Conservation (phyloP, 1,139 yeast genomes). For the Nakaseomyces bracarensis region DNA sequence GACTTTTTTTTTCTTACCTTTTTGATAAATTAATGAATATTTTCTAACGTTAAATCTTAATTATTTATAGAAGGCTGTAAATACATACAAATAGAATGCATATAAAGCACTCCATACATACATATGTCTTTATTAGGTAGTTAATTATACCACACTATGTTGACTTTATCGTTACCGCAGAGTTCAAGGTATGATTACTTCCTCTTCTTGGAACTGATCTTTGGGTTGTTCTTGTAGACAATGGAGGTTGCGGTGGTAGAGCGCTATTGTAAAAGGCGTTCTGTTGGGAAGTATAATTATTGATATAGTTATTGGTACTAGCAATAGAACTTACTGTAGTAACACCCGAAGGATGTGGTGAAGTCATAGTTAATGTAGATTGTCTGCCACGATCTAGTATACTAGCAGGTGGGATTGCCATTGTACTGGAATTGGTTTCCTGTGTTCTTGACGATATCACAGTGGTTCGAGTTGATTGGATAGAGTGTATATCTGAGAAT, state of each 20-base stretch:
- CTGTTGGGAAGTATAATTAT: background rate
- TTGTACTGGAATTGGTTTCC: constrained; percentile 52
- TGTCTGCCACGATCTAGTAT: constrained; percentile 43
- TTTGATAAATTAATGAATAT: constrained; percentile 1
- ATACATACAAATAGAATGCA: background rate
- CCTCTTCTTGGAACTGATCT: constrained; percentile 14
- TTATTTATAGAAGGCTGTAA: background rate
- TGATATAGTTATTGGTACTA: background rate
- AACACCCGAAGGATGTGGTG: constrained; percentile 3
- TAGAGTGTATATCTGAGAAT: constrained; percentile 31
- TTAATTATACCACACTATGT: constrained; percentile 4
- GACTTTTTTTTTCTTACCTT: background rate
- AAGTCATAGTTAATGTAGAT: constrained; percentile 1
- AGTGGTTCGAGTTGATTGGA: constrained; percentile 36
- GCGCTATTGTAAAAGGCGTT: background rate
- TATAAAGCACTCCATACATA: background rate
- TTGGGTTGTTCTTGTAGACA: constrained; percentile 5
- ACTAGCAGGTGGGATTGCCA: constrained; percentile 60
- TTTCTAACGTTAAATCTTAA: background rate
- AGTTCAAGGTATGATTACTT: constrained; percentile 17
- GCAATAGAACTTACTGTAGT: constrained; percentile 8
- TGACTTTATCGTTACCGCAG: constrained; percentile 19
- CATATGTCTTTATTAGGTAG: background rate
- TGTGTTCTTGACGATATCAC: constrained; percentile 41
- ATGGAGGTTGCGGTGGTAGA: background rate